A percentile compares a stretch with the other conserved stretches of the same genome.
Conservation (phyloP, 2,329 filamentous ascomycete genomes). For the Beauveria pseudobassiana region DNA sequence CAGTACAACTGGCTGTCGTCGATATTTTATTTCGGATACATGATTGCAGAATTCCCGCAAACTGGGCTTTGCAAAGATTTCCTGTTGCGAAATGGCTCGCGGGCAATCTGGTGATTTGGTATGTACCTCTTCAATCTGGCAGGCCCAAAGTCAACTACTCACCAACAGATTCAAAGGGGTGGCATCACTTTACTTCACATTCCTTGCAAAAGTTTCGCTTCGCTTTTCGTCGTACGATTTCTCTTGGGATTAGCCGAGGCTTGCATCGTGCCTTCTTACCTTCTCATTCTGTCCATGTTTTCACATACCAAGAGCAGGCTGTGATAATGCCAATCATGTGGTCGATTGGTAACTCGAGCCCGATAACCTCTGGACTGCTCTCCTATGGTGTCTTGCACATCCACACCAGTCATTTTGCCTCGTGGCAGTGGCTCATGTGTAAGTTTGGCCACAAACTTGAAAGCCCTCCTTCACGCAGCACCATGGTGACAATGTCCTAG, state of each 20-base stretch:
- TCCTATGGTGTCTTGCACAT: conserved; percentile 26
- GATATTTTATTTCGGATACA: conserved; percentile 45
- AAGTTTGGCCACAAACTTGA: background rate
- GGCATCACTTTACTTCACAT: conserved; percentile 24
- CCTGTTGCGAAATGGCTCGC: conserved; percentile 38
- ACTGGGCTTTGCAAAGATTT: conserved; percentile 36
- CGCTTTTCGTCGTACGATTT: conserved; percentile 22
- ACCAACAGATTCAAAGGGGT: conserved; percentile 16
- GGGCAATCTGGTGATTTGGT: conserved; percentile 17
- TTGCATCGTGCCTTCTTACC: conserved; percentile 17
- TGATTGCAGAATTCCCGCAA: conserved; percentile 36
- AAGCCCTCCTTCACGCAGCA: background rate
- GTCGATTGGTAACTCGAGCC: conserved; percentile 28
- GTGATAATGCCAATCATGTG: conserved; percentile 31
- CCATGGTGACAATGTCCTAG: background rate
- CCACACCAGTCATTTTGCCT: conserved; percentile 25
- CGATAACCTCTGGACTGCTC: conserved; percentile 24
- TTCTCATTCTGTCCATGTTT: conserved; percentile 27
- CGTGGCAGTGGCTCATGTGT: conserved; percentile 34
- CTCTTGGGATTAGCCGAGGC: conserved; percentile 22
- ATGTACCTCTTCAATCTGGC: background rate
- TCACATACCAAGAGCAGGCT: conserved; percentile 28
- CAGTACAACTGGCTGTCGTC: conserved; percentile 22
- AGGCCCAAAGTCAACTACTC: background rate
- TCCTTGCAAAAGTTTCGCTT: conserved; percentile 19